Base-by-base conservation (phyloP, 2,329 filamentous ascomycete species). In the Rachicladosporium sp. region DNA sequence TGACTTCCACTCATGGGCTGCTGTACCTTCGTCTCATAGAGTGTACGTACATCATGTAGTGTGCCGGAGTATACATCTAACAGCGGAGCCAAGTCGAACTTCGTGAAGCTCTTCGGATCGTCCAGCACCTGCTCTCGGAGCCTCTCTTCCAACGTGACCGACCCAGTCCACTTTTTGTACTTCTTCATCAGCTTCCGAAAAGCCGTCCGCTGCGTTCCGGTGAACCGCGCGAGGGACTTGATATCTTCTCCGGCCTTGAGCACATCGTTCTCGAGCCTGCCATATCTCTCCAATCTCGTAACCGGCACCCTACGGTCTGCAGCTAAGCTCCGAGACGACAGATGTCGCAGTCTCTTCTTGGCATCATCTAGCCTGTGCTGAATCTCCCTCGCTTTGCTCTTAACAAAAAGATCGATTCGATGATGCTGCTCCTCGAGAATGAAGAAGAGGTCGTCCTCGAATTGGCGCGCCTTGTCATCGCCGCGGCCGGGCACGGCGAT, bases 161-260 rank as follows among this genome's bases (percentile, higher is more conserved):
- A 87, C 31, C 78, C 77, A 3, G 84, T 89, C 85, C 85, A 91
- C 71, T 87, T 88, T 71, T 80, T 67, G 62, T 91, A 89, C 57
- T 93, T 93, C 58, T 89, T 91, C 29, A 88, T 65, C 30, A 93
- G 79, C 62, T 93, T 93, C 40, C 76, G 74, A 51, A 93, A 88
- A 3, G 81, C 85, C 4, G 80, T 74, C 7, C 78, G 69, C 55
- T 93, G 85, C 2, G 81, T 80, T 43, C 73, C 70, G 46, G 80
- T 74, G 51, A 89, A 93, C 32, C 83, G 76, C 29, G 75, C 72
- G 4, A 91, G 67, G 4, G 74, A 73, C 39, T 74, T 71, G 39
- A 85, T 76, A 46, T 91, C 84, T 47, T 84, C 74, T 34, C 78
- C 78, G 46, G 80, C 82, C 59, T 60, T 68, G 33, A 66, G 52